A percentile compares a stretch with the other conserved stretches of the same genome.
Conservation (phyloP, 2,329 filamentous ascomycete genomes). For the Fusarium concolor region DNA sequence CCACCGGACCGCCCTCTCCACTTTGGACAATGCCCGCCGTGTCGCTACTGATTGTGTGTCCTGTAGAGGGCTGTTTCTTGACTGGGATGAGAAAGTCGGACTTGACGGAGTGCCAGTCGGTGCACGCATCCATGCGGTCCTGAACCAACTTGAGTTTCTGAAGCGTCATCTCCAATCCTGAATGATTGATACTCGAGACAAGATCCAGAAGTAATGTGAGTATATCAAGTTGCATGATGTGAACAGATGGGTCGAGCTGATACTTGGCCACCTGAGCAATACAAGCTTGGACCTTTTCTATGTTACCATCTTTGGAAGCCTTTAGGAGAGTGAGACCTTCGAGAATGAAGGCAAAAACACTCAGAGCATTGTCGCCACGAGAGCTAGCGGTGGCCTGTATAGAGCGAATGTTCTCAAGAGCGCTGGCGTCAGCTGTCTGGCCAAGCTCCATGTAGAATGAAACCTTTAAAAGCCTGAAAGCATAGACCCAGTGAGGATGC, state of each 20-base stretch:
- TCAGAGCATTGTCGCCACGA: conserved; percentile 72
- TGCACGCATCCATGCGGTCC: conserved; percentile 68
- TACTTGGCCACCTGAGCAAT: conserved; percentile 79
- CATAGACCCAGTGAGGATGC: conserved; percentile 79
- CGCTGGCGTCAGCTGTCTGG: conserved; percentile 69
- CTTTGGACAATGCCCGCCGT: conserved; percentile 65
- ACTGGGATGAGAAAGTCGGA: conserved; percentile 68
- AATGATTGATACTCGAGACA: conserved; percentile 74
- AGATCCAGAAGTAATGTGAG: conserved; percentile 77
- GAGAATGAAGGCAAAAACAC: conserved; percentile 72
- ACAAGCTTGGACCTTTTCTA: conserved; percentile 78
- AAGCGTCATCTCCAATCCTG: conserved; percentile 65
- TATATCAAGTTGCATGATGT: conserved; percentile 73
- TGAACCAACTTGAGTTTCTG: conserved; percentile 74
- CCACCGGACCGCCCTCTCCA: conserved; percentile 59
- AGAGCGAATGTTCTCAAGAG: conserved; percentile 75
- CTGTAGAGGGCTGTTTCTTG: conserved; percentile 60
- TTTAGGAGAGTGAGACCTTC: conserved; percentile 78
- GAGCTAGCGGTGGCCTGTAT: conserved; percentile 70
- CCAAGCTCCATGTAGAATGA: conserved; percentile 74
- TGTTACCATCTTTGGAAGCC: conserved; percentile 70
- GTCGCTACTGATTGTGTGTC: conserved; percentile 66
- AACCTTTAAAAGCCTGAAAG: conserved; percentile 79
- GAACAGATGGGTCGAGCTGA: conserved; percentile 72
- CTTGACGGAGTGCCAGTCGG: conserved; percentile 61